Evolutionary conservation across 768 basidiomycete genomes (phyloP).

Genomic region (Phaffia australis): DNA sequence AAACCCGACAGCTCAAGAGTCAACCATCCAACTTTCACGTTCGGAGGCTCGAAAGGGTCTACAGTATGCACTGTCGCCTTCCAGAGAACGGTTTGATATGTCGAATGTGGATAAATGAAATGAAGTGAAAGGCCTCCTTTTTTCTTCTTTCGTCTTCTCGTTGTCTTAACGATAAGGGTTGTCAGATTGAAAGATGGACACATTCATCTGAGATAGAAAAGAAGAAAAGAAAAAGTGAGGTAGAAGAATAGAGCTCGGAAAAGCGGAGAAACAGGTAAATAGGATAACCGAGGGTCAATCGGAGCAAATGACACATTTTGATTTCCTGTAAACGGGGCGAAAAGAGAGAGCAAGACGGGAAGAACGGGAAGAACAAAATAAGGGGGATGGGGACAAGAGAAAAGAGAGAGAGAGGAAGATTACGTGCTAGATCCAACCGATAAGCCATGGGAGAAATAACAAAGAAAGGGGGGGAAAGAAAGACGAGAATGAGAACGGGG

Average conservation of each 20-base stretch:
- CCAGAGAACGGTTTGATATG: neutral
- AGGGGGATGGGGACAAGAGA: neutral
- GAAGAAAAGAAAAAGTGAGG: too few species aligned
- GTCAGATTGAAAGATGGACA: too few species aligned
- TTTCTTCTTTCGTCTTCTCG: too few species aligned
- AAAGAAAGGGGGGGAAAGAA: neutral
- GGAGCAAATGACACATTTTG: too few species aligned
- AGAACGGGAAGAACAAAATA: neutral
- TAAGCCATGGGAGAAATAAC: neutral
- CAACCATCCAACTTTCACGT: slow-evolving; percentile 23
- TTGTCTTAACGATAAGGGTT: too few species aligned
- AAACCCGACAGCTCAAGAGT: slow-evolving; percentile 16
- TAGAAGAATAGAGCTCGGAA: too few species aligned
- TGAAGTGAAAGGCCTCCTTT: neutral
- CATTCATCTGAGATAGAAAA: too few species aligned
- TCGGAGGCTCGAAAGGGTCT: slow-evolving; percentile 21
- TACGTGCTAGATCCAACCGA: neutral
- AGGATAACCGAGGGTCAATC: too few species aligned
- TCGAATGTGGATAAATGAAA: neutral
- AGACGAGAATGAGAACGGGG: neutral
- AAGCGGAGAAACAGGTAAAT: too few species aligned
- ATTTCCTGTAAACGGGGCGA: too few species aligned
- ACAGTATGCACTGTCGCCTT: slow-evolving; percentile 26
- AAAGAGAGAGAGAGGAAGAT: neutral
- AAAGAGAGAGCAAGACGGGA: neutral